A percentile compares a stretch with the other conserved stretches of the same genome.
These are phyloP conservation scores for Leccinum truebloodii DNA, from an alignment of 768 basidiomycete genomes.

Conservation along the genomic window DNA sequence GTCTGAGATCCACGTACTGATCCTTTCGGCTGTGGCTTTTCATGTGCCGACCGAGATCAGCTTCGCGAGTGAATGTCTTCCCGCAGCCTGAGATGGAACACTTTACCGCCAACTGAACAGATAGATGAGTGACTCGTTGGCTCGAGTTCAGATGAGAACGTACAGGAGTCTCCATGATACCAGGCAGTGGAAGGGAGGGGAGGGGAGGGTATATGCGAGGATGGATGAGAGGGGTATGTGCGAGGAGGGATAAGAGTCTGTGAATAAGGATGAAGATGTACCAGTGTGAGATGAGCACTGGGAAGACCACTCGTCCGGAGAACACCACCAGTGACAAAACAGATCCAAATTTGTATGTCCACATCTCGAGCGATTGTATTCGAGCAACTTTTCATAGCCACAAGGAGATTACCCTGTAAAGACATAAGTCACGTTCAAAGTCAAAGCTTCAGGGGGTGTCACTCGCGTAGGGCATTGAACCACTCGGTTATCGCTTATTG, in stretches of 20 bases:
- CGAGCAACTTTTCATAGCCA: conserved; percentile 10
- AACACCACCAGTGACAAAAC: conserved; percentile 1
- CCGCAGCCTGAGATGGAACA: conserved; percentile 18
- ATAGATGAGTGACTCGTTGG: background rate
- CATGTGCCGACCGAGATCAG: conserved; percentile 33
- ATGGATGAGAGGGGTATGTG: too few species aligned
- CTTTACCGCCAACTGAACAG: too few species aligned
- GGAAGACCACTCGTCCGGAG: background rate
- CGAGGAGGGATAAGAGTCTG: too few species aligned
- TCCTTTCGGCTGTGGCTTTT: conserved; percentile 21
- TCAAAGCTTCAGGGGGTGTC: conserved; percentile 9
- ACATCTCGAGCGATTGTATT: conserved; percentile 30
- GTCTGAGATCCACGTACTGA: conserved; percentile 18
- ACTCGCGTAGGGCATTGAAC: conserved; percentile 14
- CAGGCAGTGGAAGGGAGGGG: background rate
- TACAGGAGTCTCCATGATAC: background rate
- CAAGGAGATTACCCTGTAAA: conserved; percentile 21
- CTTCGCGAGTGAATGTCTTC: conserved; percentile 18
- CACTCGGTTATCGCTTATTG: conserved; percentile 23
- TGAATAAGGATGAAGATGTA: too few species aligned
- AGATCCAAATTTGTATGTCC: conserved; percentile 22
- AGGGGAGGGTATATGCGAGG: too few species aligned
- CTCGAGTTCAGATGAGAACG: background rate
- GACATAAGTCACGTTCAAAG: conserved; percentile 23
- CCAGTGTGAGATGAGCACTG: background rate